Percentiles rank a stretch among this genome's conserved stretches.
Conservation (phyloP, 441 rosid species). For the Adansonia rubrostipa region DNA sequence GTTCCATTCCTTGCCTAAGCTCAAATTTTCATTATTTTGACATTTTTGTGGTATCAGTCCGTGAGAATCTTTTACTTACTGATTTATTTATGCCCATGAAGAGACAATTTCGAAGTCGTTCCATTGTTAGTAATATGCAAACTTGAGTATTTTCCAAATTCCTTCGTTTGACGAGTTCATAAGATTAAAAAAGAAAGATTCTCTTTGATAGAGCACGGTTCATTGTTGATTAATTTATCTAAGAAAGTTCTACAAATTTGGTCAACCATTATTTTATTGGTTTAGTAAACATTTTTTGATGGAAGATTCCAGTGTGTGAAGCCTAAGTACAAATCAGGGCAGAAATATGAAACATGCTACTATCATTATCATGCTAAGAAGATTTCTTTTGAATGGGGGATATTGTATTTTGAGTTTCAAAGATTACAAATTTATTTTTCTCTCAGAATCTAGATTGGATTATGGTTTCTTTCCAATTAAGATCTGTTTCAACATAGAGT, state of each 20-base stretch:
- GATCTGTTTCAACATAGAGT: neutral
- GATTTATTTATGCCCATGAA: neutral
- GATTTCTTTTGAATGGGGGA: neutral
- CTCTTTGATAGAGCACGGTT: too few relatives aligned
- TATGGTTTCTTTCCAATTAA: neutral
- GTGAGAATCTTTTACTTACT: neutral
- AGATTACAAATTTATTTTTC: neutral
- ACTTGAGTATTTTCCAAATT: neutral
- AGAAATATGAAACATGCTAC: too few relatives aligned
- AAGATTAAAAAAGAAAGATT: neutral
- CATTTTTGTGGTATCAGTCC: neutral
- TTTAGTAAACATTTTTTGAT: neutral
- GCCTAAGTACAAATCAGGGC: neutral
- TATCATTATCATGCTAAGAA: neutral
- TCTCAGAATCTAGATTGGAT: neutral
- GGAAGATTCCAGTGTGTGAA: neutral
- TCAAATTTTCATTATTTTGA: neutral
- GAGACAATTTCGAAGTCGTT: neutral
- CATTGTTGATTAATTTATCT: neutral
- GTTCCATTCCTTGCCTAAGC: slow-evolving; percentile 30
- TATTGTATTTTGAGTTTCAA: neutral
- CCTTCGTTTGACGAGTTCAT: neutral
- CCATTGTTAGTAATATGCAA: neutral
- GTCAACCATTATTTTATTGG: neutral
- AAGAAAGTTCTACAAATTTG: neutral